A percentile compares a stretch with the other conserved stretches of the same genome.
Evolutionary conservation across 176 grass and related monocot species (phyloP).

Genomic region (Typha latifolia): DNA sequence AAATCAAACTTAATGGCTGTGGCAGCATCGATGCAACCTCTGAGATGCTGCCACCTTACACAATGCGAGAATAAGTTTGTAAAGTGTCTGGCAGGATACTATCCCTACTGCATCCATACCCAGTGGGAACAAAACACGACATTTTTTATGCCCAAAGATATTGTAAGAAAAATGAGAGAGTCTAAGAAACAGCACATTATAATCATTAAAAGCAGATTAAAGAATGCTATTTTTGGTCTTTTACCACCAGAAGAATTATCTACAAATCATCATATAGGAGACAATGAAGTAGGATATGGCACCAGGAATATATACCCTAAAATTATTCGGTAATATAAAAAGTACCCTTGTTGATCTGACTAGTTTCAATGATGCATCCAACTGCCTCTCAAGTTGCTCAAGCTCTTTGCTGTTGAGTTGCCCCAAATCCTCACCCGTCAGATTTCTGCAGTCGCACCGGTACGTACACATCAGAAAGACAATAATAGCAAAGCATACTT

Average conservation of each 20-base stretch:
- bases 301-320: neutral
- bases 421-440: constrained; percentile 38
- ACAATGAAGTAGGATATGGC: neutral
- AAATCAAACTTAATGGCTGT: too few relatives aligned
- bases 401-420: constrained; percentile 19
- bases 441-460: constrained; percentile 26
- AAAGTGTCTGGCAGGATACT: too few relatives aligned
- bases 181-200: neutral
- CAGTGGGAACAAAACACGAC: too few relatives aligned
- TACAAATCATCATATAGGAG: neutral
- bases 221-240: too few relatives aligned
- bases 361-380: constrained; percentile 41
- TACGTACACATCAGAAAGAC: neutral
- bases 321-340: too few relatives aligned
- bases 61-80: too few relatives aligned
- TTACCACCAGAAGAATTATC: neutral
- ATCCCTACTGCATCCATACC: too few relatives aligned
- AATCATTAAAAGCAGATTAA: neutral
- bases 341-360: constrained; percentile 40
- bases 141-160: neutral
- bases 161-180: neutral
- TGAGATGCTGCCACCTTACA: too few relatives aligned
- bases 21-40: too few relatives aligned
- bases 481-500: neutral
- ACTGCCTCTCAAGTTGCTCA: constrained; percentile 29